Conservation (phyloP, 352 stramenopile genomes). For the Aphanomyces invadans region DNA sequence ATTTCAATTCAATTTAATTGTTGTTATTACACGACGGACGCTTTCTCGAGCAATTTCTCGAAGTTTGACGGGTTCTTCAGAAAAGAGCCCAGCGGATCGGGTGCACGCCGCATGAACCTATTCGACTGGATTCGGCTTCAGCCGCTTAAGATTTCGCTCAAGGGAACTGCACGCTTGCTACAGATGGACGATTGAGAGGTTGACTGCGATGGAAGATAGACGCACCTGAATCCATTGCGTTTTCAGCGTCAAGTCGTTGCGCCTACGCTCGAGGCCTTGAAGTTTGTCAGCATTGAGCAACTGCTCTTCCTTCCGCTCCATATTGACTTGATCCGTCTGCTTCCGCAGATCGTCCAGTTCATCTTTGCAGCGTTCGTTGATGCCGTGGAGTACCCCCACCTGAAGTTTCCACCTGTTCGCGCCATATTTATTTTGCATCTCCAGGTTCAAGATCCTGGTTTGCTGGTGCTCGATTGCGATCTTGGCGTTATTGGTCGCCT, state of each 20-base stretch:
- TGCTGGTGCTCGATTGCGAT: constrained; percentile 51
- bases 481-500: constrained; percentile 41
- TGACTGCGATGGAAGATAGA: neutral
- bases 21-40: too few species aligned
- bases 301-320: constrained; percentile 59
- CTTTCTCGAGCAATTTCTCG: too few species aligned
- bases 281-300: constrained; percentile 55
- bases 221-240: constrained; percentile 22
- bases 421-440: constrained; percentile 67
- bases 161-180: constrained; percentile 31
- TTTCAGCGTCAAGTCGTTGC: constrained; percentile 44
- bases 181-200: neutral
- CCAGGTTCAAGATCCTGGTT: constrained; percentile 61
- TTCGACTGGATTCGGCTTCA: constrained; percentile 16
- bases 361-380: constrained; percentile 40
- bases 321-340: constrained; percentile 46
- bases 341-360: constrained; percentile 35
- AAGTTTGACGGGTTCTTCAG: too few species aligned
- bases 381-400: constrained; percentile 48
- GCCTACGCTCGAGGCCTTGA: constrained; percentile 43
- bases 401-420: constrained; percentile 58
- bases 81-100: too few species aligned
- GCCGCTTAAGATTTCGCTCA: constrained; percentile 29
- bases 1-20: constrained; percentile 23
- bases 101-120: too few species aligned